phyloP scores from a whole-genome alignment of 2,329 filamentous ascomycete genomes.

The Cercospora zeina region DNA sequence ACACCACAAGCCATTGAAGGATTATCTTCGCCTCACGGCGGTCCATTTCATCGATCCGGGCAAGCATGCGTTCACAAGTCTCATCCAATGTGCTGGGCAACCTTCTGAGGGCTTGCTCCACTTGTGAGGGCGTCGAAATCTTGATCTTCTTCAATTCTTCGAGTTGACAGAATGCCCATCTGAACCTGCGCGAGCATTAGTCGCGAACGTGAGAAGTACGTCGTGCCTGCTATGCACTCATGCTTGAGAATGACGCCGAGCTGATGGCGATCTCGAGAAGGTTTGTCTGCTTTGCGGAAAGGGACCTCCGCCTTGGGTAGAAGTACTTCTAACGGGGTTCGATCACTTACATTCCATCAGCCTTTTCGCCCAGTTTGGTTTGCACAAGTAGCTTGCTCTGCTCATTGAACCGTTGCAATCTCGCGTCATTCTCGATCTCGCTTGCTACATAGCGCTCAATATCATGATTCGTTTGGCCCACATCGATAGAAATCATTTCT shows the following conservation, averaged over 20 bases:
- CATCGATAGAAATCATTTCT: neutral
- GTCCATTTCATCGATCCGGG: constrained; percentile 8
- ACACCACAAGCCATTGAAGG: constrained; percentile 29
- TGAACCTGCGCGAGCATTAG: constrained; percentile 25
- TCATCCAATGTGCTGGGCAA: constrained; percentile 29
- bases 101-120: constrained; percentile 14
- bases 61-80: constrained; percentile 33
- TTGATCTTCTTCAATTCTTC: constrained; percentile 26
- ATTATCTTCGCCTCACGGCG: constrained; percentile 19
- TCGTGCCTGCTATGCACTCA: too few species aligned
- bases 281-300: neutral
- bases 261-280: neutral
- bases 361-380: constrained; percentile 20
- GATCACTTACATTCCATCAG: constrained; percentile 31
- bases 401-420: neutral
- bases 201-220: too few species aligned
- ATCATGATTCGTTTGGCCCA: constrained; percentile 5
- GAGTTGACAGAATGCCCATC: constrained; percentile 33
- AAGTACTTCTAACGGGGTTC: too few species aligned
- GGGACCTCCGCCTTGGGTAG: too few species aligned
- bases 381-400: constrained; percentile 19
- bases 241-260: too few species aligned
- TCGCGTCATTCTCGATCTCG: constrained; percentile 5
- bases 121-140: constrained; percentile 15
- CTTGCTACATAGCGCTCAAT: constrained; percentile 13